Base-by-base conservation (phyloP, 1,284 basidiomycete genomes). In the Violaceomyces palustris region DNA sequence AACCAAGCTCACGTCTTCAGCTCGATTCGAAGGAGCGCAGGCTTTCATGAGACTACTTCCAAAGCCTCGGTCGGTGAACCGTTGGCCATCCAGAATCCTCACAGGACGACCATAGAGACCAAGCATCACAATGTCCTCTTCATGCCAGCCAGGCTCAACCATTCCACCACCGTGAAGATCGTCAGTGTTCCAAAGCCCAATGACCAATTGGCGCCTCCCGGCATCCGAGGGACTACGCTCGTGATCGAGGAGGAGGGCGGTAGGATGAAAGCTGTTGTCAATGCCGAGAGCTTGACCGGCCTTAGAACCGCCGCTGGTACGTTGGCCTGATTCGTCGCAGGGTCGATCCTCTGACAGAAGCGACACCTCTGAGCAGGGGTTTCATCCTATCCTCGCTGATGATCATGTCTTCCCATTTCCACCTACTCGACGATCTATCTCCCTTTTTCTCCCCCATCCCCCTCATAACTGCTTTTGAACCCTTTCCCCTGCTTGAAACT, bases 221-320 rank as follows among this genome's bases (percentile, higher is more conserved):
- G 88, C 0, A 67, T 91, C 6, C 86, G 87, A 1, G 87, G 79
- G 0, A 83, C 83, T 2, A 91, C 86, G 0, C 70, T 89, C 21
- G 78, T 91, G 1, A 67, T 92, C 23, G 83, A 90, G 61, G 84
- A 87, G 52, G 61, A 64, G 5, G 82, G 79, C 0, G 88, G 88
- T 2, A 74, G 75, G 3, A 79, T 83, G 9, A 82, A 79, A 53
- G 87, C 85, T 0, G 74, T 91, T 12, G 75, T 91, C 21, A 90
- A 91, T 64, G 83, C 88, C 2, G 76, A 83, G 30, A 77, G 77
- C 28, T 74, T 92, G 49, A 91, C 88, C 1, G 85, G 87, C 2
- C 71, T 88, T 33, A 74, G 88, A 35, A 92, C 85, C 45, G 87
- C 86, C 35, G 85, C 84, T 54, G 85, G 87, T 83, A 18, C 21